A percentile compares a stretch with the other conserved stretches of the same genome.
Conservation (phyloP, 1,284 basidiomycete species). For the Psilocybe mexicana region DNA sequence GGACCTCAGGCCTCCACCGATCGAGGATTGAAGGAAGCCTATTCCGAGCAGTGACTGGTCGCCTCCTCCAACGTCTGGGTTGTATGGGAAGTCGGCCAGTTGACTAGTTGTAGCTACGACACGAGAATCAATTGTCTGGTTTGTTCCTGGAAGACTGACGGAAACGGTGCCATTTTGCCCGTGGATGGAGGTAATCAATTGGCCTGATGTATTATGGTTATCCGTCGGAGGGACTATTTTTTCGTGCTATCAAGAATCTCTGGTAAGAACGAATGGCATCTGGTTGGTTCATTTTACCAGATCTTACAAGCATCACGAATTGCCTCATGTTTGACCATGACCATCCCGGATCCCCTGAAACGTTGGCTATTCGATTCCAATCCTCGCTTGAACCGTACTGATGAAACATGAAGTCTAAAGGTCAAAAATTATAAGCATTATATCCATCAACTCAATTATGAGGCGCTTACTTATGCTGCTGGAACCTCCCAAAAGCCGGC, state of each 20-base stretch:
- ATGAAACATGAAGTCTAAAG: conserved; percentile 36
- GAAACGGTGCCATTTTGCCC: conserved; percentile 32
- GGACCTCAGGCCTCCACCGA: conserved; percentile 32
- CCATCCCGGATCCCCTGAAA: conserved; percentile 40
- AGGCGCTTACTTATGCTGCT: conserved; percentile 32
- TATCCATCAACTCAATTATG: neutral
- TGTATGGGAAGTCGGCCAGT: conserved; percentile 38
- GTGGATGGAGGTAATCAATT: conserved; percentile 32
- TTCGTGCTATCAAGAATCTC: conserved; percentile 24
- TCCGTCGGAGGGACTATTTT: conserved; percentile 30
- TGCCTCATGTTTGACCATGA: conserved; percentile 35
- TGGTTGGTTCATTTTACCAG: neutral
- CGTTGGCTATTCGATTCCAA: conserved; percentile 34
- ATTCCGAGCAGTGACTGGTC: conserved; percentile 35
- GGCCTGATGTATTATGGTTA: conserved; percentile 30
- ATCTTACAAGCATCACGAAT: conserved; percentile 32
- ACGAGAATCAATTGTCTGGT: conserved; percentile 31
- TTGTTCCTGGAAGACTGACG: conserved; percentile 35
- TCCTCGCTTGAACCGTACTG: conserved; percentile 39
- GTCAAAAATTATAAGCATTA: neutral
- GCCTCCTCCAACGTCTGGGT: conserved; percentile 40
- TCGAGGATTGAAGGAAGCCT: conserved; percentile 39
- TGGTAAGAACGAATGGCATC: too few species aligned
- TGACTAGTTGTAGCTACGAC: conserved; percentile 35
- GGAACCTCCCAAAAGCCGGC: conserved; percentile 32